A percentile compares a stretch with the other conserved stretches of the same genome.
Evolutionary conservation across 2,329 filamentous ascomycete species (phyloP).

Genomic region (Neofusicoccum umdonicola): DNA sequence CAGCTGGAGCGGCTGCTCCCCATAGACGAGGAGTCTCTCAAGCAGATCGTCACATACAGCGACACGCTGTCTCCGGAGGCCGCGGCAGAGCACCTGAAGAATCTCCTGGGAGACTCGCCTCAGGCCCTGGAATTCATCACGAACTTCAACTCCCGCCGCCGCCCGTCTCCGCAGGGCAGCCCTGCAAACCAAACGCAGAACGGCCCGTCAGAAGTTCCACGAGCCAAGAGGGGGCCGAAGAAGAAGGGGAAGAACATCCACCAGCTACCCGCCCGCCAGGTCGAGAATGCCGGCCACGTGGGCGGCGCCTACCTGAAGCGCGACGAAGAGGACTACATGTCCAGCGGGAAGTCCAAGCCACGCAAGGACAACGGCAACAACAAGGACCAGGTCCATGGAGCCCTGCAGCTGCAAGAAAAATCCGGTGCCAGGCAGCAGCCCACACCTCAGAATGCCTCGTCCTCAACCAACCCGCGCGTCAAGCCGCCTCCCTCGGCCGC

Average conservation of each 20-base stretch:
- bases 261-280: slow-evolving; percentile 39
- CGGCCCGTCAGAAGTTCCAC: slow-evolving; percentile 26
- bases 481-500: slow-evolving; percentile 65
- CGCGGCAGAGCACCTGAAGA: slow-evolving; percentile 80
- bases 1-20: slow-evolving; percentile 79
- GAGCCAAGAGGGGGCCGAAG: slow-evolving; percentile 30
- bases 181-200: slow-evolving; percentile 13
- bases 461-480: slow-evolving; percentile 37
- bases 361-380: slow-evolving; percentile 34
- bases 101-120: slow-evolving; percentile 82
- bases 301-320: slow-evolving; percentile 75
- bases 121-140: slow-evolving; percentile 70
- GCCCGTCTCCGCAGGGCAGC: slow-evolving; percentile 27
- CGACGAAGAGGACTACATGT: slow-evolving; percentile 71
- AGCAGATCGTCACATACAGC: slow-evolving; percentile 81
- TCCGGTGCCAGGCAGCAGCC: slow-evolving; percentile 45
- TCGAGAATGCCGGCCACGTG: slow-evolving; percentile 61
- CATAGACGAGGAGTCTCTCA: slow-evolving; percentile 78
- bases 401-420: slow-evolving; percentile 51
- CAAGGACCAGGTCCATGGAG: slow-evolving; percentile 37
- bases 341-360: slow-evolving; percentile 38
- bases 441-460: slow-evolving; percentile 14
- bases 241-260: slow-evolving; percentile 43
- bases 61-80: slow-evolving; percentile 71
- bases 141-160: slow-evolving; percentile 68